Evolutionary conservation across 2,329 filamentous ascomycete species (phyloP), one percentile per base, ranked within the genome.

Genomic region (Trichoderma koningiopsis): DNA sequence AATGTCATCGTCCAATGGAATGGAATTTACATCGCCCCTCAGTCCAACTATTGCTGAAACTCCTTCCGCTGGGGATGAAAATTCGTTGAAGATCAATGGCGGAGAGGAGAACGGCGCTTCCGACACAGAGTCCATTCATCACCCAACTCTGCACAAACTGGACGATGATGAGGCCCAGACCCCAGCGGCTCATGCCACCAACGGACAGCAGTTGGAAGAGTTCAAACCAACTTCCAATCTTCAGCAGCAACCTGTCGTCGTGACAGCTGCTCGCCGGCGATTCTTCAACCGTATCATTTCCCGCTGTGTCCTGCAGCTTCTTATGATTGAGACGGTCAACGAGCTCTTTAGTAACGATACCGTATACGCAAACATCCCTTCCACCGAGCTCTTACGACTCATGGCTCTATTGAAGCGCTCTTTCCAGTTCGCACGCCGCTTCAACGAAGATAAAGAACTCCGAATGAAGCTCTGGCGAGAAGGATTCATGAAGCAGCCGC

Each of bases 221-320:
- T 98, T 97, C 82, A 92, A 91, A 72, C 92, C 93, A 5, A 86
- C 90, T 47, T 87, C 88, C 29, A 89, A 87, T 66, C 84, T 94
- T 16, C 94, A 96, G 78, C 93, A 96, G 79, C 93, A 96, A 70
- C 93, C 95, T 0, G 87, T 97, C 6, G 92, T 96, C 0, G 95
- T 99, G 5, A 98, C 96, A 1, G 93, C 94, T 2, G 94, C 96
- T 0, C 92, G 96, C 31, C 89, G 96, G 43, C 91, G 94, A 64
- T 97, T 97, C 84, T 99, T 99, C 86, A 99, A 99, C 82, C 92
- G 95, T 74, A 99, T 99, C 79, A 99, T 99, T 80, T 97, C 95
- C 16, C 95, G 96, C 73, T 99, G 96, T 78, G 96, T 99, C 4
- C 85, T 99, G 10, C 96, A 99, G 80, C 88, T 99, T 2, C 89